phyloP scores from a whole-genome alignment of 805 yeast genomes.

The Saccharomycopsis fibuligera region DNA sequence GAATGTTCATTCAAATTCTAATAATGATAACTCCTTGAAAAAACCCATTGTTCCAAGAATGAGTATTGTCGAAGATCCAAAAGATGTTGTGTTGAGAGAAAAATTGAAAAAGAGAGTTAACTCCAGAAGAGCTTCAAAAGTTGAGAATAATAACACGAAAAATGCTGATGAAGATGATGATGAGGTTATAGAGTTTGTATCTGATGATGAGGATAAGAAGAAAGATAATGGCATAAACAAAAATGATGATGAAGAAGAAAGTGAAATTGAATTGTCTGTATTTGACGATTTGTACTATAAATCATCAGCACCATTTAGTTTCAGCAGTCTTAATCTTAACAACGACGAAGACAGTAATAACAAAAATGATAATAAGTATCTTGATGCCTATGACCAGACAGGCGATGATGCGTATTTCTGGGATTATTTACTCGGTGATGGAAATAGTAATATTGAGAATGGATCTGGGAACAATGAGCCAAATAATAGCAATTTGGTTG shows the following conservation, averaged over 20 bases:
- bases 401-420: constrained; percentile 69
- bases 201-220: constrained; percentile 27
- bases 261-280: constrained; percentile 21
- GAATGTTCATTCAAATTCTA: not conserved
- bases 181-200: constrained; percentile 29
- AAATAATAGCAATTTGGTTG: constrained; percentile 17
- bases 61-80: constrained; percentile 19
- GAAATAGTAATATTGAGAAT: not conserved
- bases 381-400: constrained; percentile 27
- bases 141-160: no score
- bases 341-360: constrained; percentile 22
- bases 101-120: not conserved
- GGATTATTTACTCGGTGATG: constrained; percentile 59
- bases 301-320: constrained; percentile 22
- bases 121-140: not conserved
- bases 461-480: constrained; percentile 27
- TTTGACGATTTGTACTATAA: constrained; percentile 24
- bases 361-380: constrained; percentile 22
- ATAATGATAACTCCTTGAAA: not conserved
- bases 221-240: constrained; percentile 26
- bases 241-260: constrained; percentile 27
- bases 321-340: constrained; percentile 13
- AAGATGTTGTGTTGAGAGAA: constrained; percentile 15
- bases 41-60: constrained; percentile 9
- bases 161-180: constrained; percentile 20